Evolutionary conservation across 192 early-diverging fungal genomes (phyloP).

Genomic region (Chytriomyces confervae): DNA sequence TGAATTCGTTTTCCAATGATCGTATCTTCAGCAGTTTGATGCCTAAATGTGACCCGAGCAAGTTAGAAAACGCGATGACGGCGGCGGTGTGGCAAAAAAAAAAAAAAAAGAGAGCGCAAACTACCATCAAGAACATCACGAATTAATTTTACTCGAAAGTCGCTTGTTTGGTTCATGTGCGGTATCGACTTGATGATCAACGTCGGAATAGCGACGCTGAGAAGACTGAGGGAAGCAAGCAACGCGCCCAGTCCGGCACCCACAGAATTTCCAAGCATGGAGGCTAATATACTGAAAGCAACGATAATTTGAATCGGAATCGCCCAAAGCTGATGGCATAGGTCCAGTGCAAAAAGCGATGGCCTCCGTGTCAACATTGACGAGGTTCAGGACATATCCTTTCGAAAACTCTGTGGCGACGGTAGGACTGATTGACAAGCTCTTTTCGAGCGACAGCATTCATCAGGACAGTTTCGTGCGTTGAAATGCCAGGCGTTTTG

Average conservation of each 20-base stretch:
- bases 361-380: constrained; percentile 35
- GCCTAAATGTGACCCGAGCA: constrained; percentile 3
- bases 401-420: constrained; percentile 7
- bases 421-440: not conserved
- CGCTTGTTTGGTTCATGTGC: constrained; percentile 3
- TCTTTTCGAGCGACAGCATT: constrained; percentile 21
- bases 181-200: constrained; percentile 21
- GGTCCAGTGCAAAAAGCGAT: not conserved
- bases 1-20: constrained; percentile 14
- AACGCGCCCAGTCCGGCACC: constrained; percentile 19
- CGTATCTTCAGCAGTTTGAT: constrained; percentile 43
- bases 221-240: not conserved
- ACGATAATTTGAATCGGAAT: constrained; percentile 28
- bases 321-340: constrained; percentile 1
- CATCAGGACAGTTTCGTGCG: constrained; percentile 24
- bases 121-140: constrained; percentile 41
- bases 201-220: constrained; percentile 27
- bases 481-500: constrained; percentile 21
- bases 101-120: not conserved
- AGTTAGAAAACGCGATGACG: not conserved
- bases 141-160: constrained; percentile 41
- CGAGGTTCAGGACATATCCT: constrained; percentile 35
- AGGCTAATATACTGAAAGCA: constrained; percentile 17
- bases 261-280: constrained; percentile 28
- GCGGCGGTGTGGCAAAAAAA: not conserved